These are phyloP conservation scores for Aurantiochytrium sp. DNA, from an alignment of 108 stramenopile species.

Conservation along the genomic window DNA sequence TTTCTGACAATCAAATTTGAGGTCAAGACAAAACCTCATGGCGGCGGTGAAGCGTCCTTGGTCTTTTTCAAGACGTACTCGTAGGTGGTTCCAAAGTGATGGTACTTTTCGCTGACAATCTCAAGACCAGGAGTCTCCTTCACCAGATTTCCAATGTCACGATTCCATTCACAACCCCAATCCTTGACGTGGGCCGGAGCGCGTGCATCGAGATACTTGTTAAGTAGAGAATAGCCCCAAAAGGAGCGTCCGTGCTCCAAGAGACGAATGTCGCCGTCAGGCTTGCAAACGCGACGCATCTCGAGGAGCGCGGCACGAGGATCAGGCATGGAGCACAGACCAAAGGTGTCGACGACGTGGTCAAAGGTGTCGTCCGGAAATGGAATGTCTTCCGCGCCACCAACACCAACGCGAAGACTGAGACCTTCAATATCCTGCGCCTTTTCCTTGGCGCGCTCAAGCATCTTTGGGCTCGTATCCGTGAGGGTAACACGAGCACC, in stretches of 20 bases:
- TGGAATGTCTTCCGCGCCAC: conserved; percentile 19
- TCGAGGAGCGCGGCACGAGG: conserved; percentile 68
- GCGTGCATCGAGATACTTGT: conserved; percentile 54
- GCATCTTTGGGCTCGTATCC: conserved; percentile 70
- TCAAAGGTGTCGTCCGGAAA: conserved; percentile 66
- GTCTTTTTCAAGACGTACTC: neutral
- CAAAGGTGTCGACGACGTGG: conserved; percentile 83
- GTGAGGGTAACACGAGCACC: conserved; percentile 58
- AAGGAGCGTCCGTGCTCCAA: conserved; percentile 19
- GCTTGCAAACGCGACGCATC: conserved; percentile 71
- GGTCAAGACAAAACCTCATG: too few species aligned
- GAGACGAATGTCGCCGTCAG: conserved; percentile 60
- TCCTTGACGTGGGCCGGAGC: conserved; percentile 58
- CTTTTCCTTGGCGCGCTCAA: conserved; percentile 43
- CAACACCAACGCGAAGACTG: neutral
- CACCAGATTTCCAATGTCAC: conserved; percentile 67
- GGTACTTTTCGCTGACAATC: conserved; percentile 49
- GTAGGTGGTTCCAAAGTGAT: conserved; percentile 79
- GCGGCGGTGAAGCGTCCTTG: too few species aligned
- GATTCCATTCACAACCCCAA: conserved; percentile 84
- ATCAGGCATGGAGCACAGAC: conserved; percentile 77
- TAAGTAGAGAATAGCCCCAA: neutral
- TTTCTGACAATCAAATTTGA: too few species aligned
- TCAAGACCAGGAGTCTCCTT: conserved; percentile 48
- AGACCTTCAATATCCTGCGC: neutral